Base-by-base conservation (phyloP, 106 monocot genomes). In the Amphibolis antarctica region DNA sequence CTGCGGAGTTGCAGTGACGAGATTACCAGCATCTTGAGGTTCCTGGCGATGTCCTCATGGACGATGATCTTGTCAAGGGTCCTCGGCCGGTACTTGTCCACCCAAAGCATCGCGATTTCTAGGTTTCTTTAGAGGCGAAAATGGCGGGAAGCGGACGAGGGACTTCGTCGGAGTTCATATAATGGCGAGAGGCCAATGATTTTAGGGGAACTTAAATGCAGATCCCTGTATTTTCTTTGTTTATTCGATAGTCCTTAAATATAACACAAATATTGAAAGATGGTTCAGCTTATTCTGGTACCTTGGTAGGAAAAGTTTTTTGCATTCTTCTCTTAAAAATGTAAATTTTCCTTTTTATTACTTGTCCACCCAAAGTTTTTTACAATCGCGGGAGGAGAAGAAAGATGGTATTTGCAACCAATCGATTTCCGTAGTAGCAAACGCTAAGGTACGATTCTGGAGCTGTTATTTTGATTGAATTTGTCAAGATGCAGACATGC, bases 51-150 rank as follows among this genome's bases (percentile, higher is more conserved):
- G 19, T 89, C 79, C 1, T 86, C 82, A 57, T 94, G 94, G 53
- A 86, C 89, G 14, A 74, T 78, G 27, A 96, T 74, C 84, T 96
- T 86, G 68, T 89, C 86, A 53, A 96, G 89, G 69, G 83, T 79
- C 72, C 75, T 74, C 1, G 94, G 94, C 60, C 94, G 71, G 81
- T 96, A 77, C 82, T 96, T 89, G 80, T 96, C 94, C 47, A 96
- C 94, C 94, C 94, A 96, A 86, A 96, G 46, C 94, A 96, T 96
- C 68, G 54, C 54, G 23, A 22, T n/a, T 36, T 36, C 36, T 36
- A 36, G 36, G 36, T n/a, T n/a, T n/a, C 26, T 14, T 26, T 25
- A 29, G 27, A 26, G 28, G 28, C 18, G 56, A 28, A 28, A 56
- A 27, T 56, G 56, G 56, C 56, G 29, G 56, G 56, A 56, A 56